Conservation (phyloP, 805 yeast genomes). For the Ogataea chonburiensis region DNA sequence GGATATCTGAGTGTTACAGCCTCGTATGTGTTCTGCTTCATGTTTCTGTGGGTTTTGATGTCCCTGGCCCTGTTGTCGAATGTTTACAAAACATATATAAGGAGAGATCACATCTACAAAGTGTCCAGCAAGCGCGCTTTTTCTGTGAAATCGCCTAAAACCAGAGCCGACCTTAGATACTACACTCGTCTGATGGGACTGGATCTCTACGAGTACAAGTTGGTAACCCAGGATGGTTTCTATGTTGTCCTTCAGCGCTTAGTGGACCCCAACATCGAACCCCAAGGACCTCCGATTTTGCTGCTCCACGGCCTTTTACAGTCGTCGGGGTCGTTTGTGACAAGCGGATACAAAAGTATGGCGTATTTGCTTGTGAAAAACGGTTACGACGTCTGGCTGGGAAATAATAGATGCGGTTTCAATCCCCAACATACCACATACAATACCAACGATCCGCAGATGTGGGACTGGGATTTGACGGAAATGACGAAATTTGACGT, state of each 20-base stretch:
- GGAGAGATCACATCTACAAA: conserved; percentile 9
- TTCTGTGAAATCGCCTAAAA: conserved; percentile 32
- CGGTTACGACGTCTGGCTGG: conserved; percentile 89
- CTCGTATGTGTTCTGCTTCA: conserved; percentile 24
- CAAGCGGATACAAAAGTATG: conserved; percentile 78
- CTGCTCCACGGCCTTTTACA: conserved; percentile 86
- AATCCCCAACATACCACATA: conserved; percentile 60
- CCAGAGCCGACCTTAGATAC: conserved; percentile 49
- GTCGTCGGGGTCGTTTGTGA: conserved; percentile 80
- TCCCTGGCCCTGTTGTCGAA: conserved; percentile 22
- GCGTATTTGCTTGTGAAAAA: conserved; percentile 50
- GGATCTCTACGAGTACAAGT: conserved; percentile 54
- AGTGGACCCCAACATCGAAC: conserved; percentile 44
- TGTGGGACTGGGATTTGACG: conserved; percentile 95
- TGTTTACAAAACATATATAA: conserved; percentile 14
- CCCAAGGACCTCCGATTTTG: conserved; percentile 54
- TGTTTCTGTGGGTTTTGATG: conserved; percentile 30
- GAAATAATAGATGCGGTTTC: conserved; percentile 88
- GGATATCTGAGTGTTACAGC: conserved; percentile 10
- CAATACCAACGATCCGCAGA: conserved; percentile 43
- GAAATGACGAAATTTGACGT: conserved; percentile 80
- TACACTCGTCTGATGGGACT: conserved; percentile 65
- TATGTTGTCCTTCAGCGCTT: conserved; percentile 64
- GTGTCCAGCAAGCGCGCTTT: conserved; percentile 22
- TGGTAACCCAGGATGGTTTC: conserved; percentile 80